These are phyloP conservation scores for Meyerozyma athensensis DNA, from an alignment of 1,139 yeast genomes.

Conservation along the genomic window DNA sequence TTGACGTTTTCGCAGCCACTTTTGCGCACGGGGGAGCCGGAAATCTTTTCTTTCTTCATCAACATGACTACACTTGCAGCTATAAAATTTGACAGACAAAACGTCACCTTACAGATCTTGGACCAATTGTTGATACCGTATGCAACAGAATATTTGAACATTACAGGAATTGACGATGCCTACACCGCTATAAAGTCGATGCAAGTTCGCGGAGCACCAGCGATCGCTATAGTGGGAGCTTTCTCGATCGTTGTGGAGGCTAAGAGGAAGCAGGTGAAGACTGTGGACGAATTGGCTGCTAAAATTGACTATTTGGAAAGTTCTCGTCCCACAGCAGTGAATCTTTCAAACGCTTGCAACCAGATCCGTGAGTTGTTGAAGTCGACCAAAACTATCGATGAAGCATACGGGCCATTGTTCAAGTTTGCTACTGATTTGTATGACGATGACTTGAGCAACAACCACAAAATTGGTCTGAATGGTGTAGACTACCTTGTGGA, in stretches of 20 bases:
- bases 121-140: constrained; percentile 86
- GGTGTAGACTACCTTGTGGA: constrained; percentile 69
- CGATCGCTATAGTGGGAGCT: constrained; percentile 93
- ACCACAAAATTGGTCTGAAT: constrained; percentile 69
- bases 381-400: constrained; percentile 15
- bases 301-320: constrained; percentile 63
- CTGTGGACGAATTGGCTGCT: constrained; percentile 27
- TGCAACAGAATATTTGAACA: constrained; percentile 59
- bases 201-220: constrained; percentile 99
- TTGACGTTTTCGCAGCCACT: constrained; percentile 1
- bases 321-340: constrained; percentile 95
- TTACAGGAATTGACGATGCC: constrained; percentile 65
- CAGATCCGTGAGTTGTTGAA: constrained; percentile 43
- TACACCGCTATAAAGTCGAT: constrained; percentile 75
- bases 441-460: constrained; percentile 73
- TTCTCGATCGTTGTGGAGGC: constrained; percentile 77
- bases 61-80: constrained; percentile 47
- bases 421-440: constrained; percentile 57
- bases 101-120: constrained; percentile 51
- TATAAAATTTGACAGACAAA: constrained; percentile 55
- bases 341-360: constrained; percentile 71
- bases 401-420: constrained; percentile 35
- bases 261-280: constrained; percentile 17
- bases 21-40: background rate
- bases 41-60: background rate